Conservation (phyloP, 805 yeast genomes). For the Candida coquimbonensis region DNA sequence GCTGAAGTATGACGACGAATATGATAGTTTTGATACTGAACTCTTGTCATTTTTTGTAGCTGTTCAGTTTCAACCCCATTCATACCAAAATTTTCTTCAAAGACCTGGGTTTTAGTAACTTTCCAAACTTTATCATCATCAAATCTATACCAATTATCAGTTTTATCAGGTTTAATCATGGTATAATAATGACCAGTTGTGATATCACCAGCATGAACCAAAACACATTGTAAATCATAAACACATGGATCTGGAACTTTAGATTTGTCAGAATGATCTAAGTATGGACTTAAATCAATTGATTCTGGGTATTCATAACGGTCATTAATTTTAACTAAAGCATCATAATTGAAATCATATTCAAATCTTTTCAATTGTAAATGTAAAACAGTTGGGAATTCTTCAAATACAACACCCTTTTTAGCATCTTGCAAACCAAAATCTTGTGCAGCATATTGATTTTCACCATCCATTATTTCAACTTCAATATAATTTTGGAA, state of each 20-base stretch:
- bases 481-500: slow-evolving; percentile 83
- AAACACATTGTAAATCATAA: slow-evolving; percentile 84
- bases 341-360: slow-evolving; percentile 85
- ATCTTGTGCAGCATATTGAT: slow-evolving; percentile 88
- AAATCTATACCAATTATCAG: slow-evolving; percentile 78
- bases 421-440: slow-evolving; percentile 91
- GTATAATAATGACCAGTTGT: slow-evolving; percentile 97
- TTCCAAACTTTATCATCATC: slow-evolving; percentile 94
- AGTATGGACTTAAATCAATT: slow-evolving; percentile 72
- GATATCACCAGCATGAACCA: slow-evolving; percentile 93
- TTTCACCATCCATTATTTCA: slow-evolving; percentile 89
- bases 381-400: slow-evolving; percentile 89
- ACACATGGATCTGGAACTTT: slow-evolving; percentile 51
- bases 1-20: slow-evolving; percentile 87
- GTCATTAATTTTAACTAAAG: slow-evolving; percentile 86
- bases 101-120: slow-evolving; percentile 77
- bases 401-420: slow-evolving; percentile 89
- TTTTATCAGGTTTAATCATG: slow-evolving; percentile 70
- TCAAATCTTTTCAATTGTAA: slow-evolving; percentile 91
- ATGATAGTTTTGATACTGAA: slow-evolving; percentile 55
- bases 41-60: slow-evolving; percentile 44
- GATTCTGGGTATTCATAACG: slow-evolving; percentile 81
- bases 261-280: slow-evolving; percentile 45
- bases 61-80: slow-evolving; percentile 45
- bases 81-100: slow-evolving; percentile 89